A percentile compares a stretch with the other conserved stretches of the same genome.
phyloP scores from a whole-genome alignment of 139 green algal genomes.

The Gonium pectorale region DNA sequence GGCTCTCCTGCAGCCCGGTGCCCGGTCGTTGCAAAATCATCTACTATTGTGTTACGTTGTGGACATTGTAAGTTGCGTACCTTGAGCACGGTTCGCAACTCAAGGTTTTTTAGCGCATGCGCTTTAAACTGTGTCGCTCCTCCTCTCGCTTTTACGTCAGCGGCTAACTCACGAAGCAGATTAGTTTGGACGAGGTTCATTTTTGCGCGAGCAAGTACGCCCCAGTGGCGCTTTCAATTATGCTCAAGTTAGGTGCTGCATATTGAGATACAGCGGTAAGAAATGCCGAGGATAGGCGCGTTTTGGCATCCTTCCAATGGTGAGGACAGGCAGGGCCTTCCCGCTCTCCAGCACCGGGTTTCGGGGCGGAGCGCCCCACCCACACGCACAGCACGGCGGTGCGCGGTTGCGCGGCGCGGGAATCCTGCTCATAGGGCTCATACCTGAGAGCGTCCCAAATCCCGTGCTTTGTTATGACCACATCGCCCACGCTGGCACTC shows the following conservation, averaged over 20 bases:
- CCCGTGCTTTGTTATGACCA: no score
- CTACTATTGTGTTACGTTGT: not conserved
- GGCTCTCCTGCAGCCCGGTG: conserved; percentile 71
- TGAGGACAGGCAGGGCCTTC: no score
- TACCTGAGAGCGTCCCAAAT: no score
- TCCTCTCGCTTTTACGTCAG: not conserved
- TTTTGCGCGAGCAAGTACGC: not conserved
- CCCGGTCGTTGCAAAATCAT: not conserved
- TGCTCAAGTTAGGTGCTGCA: no score
- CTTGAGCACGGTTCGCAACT: conserved; percentile 36
- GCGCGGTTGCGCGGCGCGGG: no score
- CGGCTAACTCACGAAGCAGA: conserved; percentile 1
- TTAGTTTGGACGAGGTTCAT: conserved; percentile 37
- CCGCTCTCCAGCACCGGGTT: no score
- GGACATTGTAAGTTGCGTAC: not conserved
- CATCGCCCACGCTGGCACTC: no score
- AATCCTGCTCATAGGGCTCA: no score
- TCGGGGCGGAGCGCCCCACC: no score
- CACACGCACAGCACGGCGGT: no score
- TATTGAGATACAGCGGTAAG: not conserved
- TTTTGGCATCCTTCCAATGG: not conserved
- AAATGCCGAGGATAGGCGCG: not conserved
- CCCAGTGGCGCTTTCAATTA: no score
- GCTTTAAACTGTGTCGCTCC: conserved; percentile 9
- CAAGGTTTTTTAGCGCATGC: conserved; percentile 25